Evolutionary conservation across 257 asterid species (phyloP).

Genomic region (Nicotiana obtusifolia): DNA sequence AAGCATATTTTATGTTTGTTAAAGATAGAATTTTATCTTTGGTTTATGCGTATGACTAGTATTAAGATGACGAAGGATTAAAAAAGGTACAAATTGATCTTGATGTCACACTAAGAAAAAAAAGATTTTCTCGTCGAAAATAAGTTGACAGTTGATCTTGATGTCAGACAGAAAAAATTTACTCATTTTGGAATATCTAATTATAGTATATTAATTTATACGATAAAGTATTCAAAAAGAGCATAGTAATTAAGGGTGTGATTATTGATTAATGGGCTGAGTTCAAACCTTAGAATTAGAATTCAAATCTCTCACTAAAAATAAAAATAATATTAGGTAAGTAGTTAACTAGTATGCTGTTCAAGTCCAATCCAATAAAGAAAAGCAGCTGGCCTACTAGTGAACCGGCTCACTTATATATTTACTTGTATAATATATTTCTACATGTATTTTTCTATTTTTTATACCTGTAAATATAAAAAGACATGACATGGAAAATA

Average conservation of each 20-base stretch:
- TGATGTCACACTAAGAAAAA: neutral
- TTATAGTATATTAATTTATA: neutral
- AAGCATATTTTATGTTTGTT: slow-evolving; percentile 3
- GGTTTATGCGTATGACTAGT: slow-evolving; percentile 15
- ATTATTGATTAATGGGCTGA: neutral
- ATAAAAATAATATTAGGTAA: too few species aligned
- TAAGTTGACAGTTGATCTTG: neutral
- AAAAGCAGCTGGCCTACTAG: too few species aligned
- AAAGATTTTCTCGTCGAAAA: neutral
- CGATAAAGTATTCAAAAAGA: too few species aligned
- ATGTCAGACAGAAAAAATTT: neutral
- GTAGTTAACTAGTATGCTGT: too few species aligned
- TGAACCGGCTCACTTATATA: too few species aligned
- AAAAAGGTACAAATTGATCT: neutral
- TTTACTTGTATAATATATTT: too few species aligned
- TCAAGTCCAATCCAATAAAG: too few species aligned
- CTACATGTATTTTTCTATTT: too few species aligned
- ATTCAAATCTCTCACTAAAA: too few species aligned
- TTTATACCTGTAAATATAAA: too few species aligned
- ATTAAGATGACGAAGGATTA: slow-evolving; percentile 18
- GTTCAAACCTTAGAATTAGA: too few species aligned
- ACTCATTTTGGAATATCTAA: neutral
- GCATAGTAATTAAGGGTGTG: neutral
- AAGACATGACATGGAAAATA: too few species aligned
- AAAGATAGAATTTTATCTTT: neutral